Evolutionary conservation across 176 grass and related monocot genomes (phyloP).

Genomic region (Rhynchospora tenuis): DNA sequence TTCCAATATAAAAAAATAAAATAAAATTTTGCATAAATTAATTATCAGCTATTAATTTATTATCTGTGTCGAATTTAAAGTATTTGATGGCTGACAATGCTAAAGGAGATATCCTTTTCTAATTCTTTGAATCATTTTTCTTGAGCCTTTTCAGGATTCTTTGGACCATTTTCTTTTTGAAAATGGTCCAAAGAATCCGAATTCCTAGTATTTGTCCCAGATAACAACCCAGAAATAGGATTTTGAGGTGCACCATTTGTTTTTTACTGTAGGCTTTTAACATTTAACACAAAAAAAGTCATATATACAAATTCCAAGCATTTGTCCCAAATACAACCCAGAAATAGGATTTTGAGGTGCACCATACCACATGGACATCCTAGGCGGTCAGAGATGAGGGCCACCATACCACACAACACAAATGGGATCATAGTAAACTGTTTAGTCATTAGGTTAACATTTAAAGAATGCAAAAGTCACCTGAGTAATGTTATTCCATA

Average conservation of each 20-base stretch:
- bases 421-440: neutral
- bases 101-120: neutral
- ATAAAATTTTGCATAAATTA: neutral
- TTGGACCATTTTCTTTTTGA: neutral
- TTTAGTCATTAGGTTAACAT: neutral
- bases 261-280: neutral
- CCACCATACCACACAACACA: neutral
- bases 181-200: too few relatives aligned
- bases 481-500: slow-evolving; percentile 64
- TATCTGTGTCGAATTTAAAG: neutral
- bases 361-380: neutral
- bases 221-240: too few relatives aligned
- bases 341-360: neutral
- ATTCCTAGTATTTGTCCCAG: too few relatives aligned
- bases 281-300: neutral
- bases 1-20: neutral
- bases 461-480: slow-evolving; percentile 27
- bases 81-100: neutral
- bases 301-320: neutral
- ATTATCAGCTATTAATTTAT: neutral
- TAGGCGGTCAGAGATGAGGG: neutral
- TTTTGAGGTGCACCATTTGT: too few relatives aligned
- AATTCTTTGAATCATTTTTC: neutral
- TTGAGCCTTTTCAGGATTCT: neutral
- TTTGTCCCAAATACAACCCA: neutral